Evolutionary conservation across 2,329 filamentous ascomycete species (phyloP).

Genomic region (Sarocladium brachiariae): DNA sequence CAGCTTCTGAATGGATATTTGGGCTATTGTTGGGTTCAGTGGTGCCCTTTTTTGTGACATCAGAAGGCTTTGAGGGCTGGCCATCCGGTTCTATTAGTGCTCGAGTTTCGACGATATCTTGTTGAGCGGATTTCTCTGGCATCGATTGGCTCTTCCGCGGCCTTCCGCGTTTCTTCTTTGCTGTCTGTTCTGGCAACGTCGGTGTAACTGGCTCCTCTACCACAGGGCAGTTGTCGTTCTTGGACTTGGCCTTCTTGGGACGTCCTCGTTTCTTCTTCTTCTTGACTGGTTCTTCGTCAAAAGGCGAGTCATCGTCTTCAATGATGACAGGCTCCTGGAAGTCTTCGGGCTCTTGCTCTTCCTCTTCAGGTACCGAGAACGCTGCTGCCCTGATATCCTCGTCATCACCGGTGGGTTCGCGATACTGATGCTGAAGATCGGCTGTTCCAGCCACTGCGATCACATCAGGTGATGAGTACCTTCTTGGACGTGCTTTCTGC

Average conservation of each 20-base stretch:
- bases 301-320: slow-evolving; percentile 4
- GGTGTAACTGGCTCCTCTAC: slow-evolving; percentile 9
- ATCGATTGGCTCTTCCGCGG: not conserved
- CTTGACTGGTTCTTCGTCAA: slow-evolving; percentile 14
- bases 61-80: no score
- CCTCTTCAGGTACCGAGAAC: slow-evolving; percentile 10
- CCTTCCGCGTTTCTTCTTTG: slow-evolving; percentile 12
- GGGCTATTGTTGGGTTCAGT: no score
- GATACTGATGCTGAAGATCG: not conserved
- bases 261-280: slow-evolving; percentile 34
- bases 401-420: slow-evolving; percentile 10
- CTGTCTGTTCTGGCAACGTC: slow-evolving; percentile 4
- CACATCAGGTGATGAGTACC: slow-evolving; percentile 16
- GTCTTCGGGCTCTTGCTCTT: slow-evolving; percentile 12
- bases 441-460: slow-evolving; percentile 11
- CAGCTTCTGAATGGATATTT: no score
- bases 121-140: not conserved
- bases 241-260: slow-evolving; percentile 25
- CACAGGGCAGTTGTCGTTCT: not conserved
- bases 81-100: no score
- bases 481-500: not conserved
- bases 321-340: not conserved
- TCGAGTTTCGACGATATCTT: no score
- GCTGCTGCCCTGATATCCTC: slow-evolving; percentile 10
- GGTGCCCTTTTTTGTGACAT: no score